phyloP scores from a whole-genome alignment of 306 rosid genomes.

The Leucaena leucocephala region DNA sequence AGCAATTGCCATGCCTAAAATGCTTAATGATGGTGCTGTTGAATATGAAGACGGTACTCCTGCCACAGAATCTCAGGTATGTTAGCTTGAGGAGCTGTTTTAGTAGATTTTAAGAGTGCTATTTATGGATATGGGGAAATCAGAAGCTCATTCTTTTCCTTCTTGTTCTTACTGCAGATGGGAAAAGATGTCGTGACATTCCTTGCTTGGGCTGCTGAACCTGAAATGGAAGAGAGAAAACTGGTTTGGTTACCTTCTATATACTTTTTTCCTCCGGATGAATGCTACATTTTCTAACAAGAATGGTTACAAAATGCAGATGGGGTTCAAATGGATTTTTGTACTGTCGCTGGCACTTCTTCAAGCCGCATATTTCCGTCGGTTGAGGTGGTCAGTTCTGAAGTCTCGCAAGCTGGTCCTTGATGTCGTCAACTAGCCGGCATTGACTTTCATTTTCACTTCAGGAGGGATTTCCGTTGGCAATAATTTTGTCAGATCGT shows the following conservation, averaged over 20 bases:
- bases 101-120: slow-evolving; percentile 1
- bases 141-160: slow-evolving; percentile 9
- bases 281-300: not conserved
- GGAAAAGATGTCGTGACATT: slow-evolving; percentile 92
- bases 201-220: slow-evolving; percentile 94
- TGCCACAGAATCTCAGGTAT: slow-evolving; percentile 96
- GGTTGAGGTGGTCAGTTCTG: slow-evolving; percentile 84
- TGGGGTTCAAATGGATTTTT: slow-evolving; percentile 99
- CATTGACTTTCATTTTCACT: slow-evolving; percentile 40
- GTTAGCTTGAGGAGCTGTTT: slow-evolving; percentile 11
- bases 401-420: slow-evolving; percentile 98
- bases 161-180: slow-evolving; percentile 64
- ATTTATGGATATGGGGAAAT: not conserved
- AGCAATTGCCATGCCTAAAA: slow-evolving; percentile 99
- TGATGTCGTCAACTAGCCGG: slow-evolving; percentile 83
- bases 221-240: slow-evolving; percentile 99
- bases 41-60: slow-evolving; percentile 93
- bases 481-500: slow-evolving; percentile 59
- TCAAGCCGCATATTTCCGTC: slow-evolving; percentile 93
- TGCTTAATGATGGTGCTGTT: slow-evolving; percentile 97
- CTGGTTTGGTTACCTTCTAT: slow-evolving; percentile 56
- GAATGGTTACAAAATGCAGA: slow-evolving; percentile 47
- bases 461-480: slow-evolving; percentile 48
- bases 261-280: not conserved
- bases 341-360: slow-evolving; percentile 87